Percentiles rank a stretch among this genome's conserved stretches.
Conservation (phyloP, 2,329 filamentous ascomycete genomes). For the Cryphonectria japonica region DNA sequence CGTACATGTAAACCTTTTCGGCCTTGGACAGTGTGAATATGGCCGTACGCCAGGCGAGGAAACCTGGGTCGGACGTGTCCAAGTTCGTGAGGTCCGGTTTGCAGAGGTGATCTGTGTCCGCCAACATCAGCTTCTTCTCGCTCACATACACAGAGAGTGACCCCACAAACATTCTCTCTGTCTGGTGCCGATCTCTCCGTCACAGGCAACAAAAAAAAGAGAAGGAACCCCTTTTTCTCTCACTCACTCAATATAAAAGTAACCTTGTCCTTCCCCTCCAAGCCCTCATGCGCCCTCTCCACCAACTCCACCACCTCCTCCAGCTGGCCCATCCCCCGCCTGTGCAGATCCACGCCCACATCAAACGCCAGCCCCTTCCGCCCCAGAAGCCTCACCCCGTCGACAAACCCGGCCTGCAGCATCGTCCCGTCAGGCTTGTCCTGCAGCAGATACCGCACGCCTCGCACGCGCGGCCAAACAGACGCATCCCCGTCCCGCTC, state of each 20-base stretch:
- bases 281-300: conserved; percentile 64
- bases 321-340: conserved; percentile 74
- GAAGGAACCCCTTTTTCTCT: no score
- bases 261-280: conserved; percentile 62
- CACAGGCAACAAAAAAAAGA: not conserved
- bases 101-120: conserved; percentile 77
- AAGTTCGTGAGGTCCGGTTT: conserved; percentile 77
- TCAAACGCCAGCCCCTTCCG: conserved; percentile 73
- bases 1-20: conserved; percentile 79
- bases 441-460: conserved; percentile 83
- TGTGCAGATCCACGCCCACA: conserved; percentile 78
- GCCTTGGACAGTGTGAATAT: conserved; percentile 70
- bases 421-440: conserved; percentile 71
- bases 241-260: conserved; percentile 72
- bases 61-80: conserved; percentile 61
- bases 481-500: conserved; percentile 54
- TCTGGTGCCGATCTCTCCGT: no score
- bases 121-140: not conserved
- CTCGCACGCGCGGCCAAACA: conserved; percentile 70
- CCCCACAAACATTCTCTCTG: not conserved
- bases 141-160: not conserved
- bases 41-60: conserved; percentile 69
- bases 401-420: conserved; percentile 66
- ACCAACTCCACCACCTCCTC: conserved; percentile 74
- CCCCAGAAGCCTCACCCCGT: conserved; percentile 67